Evolutionary conservation across 768 basidiomycete genomes (phyloP).

Genomic region (Termitomyces sp.): DNA sequence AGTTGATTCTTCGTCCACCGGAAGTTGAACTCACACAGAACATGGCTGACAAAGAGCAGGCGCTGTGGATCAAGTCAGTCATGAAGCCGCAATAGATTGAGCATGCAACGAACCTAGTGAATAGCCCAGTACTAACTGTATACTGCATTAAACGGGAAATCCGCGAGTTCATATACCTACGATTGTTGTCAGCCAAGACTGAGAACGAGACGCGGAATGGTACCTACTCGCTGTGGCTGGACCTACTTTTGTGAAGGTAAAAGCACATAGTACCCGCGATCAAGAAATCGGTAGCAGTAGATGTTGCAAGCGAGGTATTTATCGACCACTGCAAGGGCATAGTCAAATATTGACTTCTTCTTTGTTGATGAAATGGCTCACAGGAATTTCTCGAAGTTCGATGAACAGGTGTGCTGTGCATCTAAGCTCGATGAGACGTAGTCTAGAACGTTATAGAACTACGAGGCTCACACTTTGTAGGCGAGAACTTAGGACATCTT

Average conservation of each 20-base stretch:
- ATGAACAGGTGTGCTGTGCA: conserved; percentile 25
- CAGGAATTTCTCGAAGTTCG: neutral
- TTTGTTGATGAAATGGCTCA: neutral
- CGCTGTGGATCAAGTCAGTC: conserved; percentile 20
- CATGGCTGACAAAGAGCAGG: conserved; percentile 38
- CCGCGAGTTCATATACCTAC: conserved; percentile 22
- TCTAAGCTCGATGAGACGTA: conserved; percentile 13
- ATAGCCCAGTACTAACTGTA: conserved; percentile 19
- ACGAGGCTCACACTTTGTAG: conserved; percentile 27
- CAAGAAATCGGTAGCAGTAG: conserved; percentile 39
- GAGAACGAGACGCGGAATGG: neutral
- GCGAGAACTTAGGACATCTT: conserved; percentile 22
- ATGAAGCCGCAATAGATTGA: neutral
- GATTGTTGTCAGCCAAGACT: neutral
- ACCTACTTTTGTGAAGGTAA: conserved; percentile 27
- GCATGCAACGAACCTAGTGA: conserved; percentile 16
- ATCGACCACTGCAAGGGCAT: conserved; percentile 32
- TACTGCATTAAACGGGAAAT: conserved; percentile 29
- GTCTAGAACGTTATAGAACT: neutral
- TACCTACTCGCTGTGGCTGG: conserved; percentile 15
- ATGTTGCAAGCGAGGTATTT: conserved; percentile 32
- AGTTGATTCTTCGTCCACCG: neutral
- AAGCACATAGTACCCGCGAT: conserved; percentile 30
- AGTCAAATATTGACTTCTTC: neutral
- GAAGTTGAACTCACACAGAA: conserved; percentile 28